A percentile compares a stretch with the other conserved stretches of the same genome.
phyloP scores from a whole-genome alignment of 2,329 filamentous ascomycete species.

The Ambrosiella xylebori region DNA sequence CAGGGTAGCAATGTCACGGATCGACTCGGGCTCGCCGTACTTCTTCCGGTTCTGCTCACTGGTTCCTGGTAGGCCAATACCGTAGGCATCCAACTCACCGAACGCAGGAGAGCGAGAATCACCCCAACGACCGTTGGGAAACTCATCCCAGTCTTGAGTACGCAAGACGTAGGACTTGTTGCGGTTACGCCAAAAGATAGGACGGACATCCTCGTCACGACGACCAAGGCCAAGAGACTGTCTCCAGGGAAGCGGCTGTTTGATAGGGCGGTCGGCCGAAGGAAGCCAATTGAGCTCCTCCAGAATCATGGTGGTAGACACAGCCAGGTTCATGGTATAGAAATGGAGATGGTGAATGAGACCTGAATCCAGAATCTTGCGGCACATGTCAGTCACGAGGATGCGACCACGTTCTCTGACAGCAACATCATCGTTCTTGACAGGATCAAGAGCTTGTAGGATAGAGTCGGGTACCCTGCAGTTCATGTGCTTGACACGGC shows the following conservation, averaged over 20 bases:
- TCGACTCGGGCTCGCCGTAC: slow-evolving; percentile 70
- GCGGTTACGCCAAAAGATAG: slow-evolving; percentile 96
- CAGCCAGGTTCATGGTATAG: slow-evolving; percentile 97
- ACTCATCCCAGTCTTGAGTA: slow-evolving; percentile 98
- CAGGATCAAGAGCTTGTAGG: slow-evolving; percentile 67
- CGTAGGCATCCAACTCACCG: slow-evolving; percentile 86
- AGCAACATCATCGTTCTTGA: slow-evolving; percentile 91
- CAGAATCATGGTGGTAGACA: slow-evolving; percentile 83
- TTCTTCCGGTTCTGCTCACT: slow-evolving; percentile 92
- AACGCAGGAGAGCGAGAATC: slow-evolving; percentile 93
- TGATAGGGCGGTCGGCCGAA: slow-evolving; percentile 56
- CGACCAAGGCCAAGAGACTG: slow-evolving; percentile 81
- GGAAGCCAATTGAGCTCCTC: slow-evolving; percentile 77
- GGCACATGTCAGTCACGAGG: slow-evolving; percentile 78
- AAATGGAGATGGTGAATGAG: slow-evolving; percentile 76
- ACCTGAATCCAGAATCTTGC: slow-evolving; percentile 63
- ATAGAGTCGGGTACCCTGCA: slow-evolving; percentile 67
- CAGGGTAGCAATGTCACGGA: slow-evolving; percentile 65
- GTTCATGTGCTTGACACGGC: slow-evolving; percentile 81
- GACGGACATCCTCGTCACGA: slow-evolving; percentile 84
- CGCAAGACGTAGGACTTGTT: slow-evolving; percentile 90
- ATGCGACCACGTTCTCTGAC: slow-evolving; percentile 79
- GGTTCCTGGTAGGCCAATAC: slow-evolving; percentile 80
- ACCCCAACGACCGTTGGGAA: slow-evolving; percentile 96
- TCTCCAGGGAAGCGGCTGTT: slow-evolving; percentile 89